These are phyloP conservation scores for Cardamine resedifolia DNA, from an alignment of 345 rosid genomes.

Conservation along the genomic window DNA sequence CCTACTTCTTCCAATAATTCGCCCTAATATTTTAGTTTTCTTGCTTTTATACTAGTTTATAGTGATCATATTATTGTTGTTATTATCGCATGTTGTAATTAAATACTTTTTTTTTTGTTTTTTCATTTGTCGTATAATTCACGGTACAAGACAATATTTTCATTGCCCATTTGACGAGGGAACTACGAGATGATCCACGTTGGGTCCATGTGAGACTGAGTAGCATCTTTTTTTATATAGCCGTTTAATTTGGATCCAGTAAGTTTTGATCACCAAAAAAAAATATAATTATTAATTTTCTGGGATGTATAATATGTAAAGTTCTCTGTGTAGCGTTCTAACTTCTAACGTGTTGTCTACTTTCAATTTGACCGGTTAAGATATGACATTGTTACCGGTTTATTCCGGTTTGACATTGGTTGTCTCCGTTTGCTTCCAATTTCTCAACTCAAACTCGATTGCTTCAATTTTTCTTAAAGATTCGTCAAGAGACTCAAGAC, in stretches of 20 bases:
- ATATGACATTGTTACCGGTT: no score
- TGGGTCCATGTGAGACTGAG: slow-evolving; percentile 32
- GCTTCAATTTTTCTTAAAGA: no score
- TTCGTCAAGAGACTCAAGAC: no score
- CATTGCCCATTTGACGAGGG: slow-evolving; percentile 33
- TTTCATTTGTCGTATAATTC: slow-evolving; percentile 19
- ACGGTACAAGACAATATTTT: slow-evolving; percentile 32
- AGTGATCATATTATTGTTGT: neutral
- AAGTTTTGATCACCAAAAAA: no score
- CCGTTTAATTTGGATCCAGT: neutral
- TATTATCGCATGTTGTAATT: slow-evolving; percentile 20
- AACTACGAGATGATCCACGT: slow-evolving; percentile 27
- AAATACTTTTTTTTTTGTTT: neutral
- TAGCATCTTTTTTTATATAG: slow-evolving; percentile 12
- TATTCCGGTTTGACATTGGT: no score
- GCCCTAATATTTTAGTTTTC: neutral
- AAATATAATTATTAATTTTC: no score
- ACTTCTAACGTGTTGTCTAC: no score
- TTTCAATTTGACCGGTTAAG: no score
- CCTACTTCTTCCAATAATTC: slow-evolving; percentile 20
- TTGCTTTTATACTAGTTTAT: neutral
- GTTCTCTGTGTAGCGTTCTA: neutral
- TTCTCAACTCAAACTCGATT: no score
- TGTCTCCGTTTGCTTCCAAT: no score
- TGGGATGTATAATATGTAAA: no score